Evolutionary conservation across 148 eudicot genomes (phyloP), one percentile per base, ranked within the genome.

Genomic region (Drosera capensis): DNA sequence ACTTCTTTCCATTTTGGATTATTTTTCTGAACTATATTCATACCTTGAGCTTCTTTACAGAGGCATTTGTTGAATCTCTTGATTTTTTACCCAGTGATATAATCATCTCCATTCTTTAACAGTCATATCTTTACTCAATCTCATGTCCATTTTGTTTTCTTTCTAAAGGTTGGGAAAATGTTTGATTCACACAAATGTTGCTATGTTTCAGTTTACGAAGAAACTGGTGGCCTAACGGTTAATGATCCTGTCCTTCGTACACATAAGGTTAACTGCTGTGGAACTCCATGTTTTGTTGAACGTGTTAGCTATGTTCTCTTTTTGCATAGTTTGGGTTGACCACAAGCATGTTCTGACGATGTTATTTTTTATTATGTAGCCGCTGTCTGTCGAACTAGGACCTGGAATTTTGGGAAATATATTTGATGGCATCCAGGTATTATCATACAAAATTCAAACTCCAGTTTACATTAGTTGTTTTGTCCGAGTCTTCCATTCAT

Each of bases 231-330:
- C 17, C 59, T 90, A 57, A 90, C 43, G 69, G 97, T 90, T 37
- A 90, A 90, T 66, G 97, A 90, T 58, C 97, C 97, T 19, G 97
- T 90, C 56, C 82, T 90, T 18, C 84, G 97, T 20, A 90, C 97
- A 9, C 97, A 69, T 72, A 90, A 90, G 95, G 97, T 90, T 58
- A 51, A 38, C 14, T 25, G 24, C 30, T 46, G 40, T 5, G n/a
- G n/a, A 15, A 5, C 9, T 4, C 3, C 38, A 11, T 34, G 38
- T 34, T 28, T 34, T 13, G 38, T 34, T 4, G 2, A 34, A 5
- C n/a, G 38, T 13, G 11, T 34, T 34, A 34, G 2, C 11, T 34
- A 11, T n/a, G n/a, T n/a, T n/a, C n/a, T n/a, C n/a, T n/a, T n/a
- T n/a, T n/a, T n/a, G n/a, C n/a, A n/a, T n/a, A n/a, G n/a, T n/a